Percentiles rank a stretch among this genome's conserved stretches.
Evolutionary conservation across 768 basidiomycete species (phyloP).

Genomic region (Boletus rufocinnamomeus): DNA sequence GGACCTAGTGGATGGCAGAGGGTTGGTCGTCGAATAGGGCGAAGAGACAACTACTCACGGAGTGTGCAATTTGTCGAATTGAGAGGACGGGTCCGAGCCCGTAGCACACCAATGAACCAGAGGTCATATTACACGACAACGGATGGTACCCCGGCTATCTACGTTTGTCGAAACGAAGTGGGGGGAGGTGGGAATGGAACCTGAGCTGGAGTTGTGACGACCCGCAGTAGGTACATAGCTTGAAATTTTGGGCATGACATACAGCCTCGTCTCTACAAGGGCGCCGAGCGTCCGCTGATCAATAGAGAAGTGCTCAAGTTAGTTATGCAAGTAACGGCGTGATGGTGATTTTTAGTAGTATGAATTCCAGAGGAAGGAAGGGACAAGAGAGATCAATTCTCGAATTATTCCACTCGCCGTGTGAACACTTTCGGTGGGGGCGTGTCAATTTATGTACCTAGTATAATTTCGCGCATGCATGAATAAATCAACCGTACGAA

Average conservation of each 20-base stretch:
- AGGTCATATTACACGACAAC: background rate
- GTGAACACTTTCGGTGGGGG: background rate
- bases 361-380: background rate
- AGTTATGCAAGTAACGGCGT: background rate
- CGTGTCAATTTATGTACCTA: background rate
- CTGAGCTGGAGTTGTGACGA: background rate
- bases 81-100: background rate
- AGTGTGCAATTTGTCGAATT: background rate
- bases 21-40: background rate
- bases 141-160: no score
- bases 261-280: background rate
- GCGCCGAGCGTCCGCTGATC: background rate
- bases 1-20: background rate
- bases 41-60: background rate
- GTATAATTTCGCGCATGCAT: background rate
- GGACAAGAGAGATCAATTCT: background rate
- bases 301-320: no score
- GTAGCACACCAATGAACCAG: background rate
- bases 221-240: background rate
- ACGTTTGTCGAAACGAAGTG: background rate
- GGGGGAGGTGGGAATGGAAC: background rate
- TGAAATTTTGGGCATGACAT: background rate
- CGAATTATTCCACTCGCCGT: background rate
- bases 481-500: background rate
- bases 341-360: background rate